Evolutionary conservation across 1,139 yeast species (phyloP).

Genomic region (Taphrina pruni): DNA sequence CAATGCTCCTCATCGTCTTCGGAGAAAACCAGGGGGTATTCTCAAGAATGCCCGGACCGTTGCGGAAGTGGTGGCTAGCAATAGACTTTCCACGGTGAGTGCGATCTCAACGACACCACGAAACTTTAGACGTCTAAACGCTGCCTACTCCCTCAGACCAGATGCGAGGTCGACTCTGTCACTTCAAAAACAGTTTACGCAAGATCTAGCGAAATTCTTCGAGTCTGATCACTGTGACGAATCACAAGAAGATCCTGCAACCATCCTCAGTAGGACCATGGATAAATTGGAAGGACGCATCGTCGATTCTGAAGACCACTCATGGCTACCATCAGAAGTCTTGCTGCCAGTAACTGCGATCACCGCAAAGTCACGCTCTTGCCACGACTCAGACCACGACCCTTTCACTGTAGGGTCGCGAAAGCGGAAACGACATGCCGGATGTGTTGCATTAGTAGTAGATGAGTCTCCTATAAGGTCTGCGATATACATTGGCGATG

Average conservation of each 20-base stretch:
- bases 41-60: slow-evolving; percentile 14
- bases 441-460: background rate
- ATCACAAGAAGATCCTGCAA: slow-evolving; percentile 9
- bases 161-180: background rate
- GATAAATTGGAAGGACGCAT: slow-evolving; percentile 19
- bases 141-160: background rate
- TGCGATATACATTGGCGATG: background rate
- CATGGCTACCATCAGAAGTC: background rate
- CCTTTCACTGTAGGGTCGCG: background rate
- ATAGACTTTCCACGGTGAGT: background rate
- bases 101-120: background rate
- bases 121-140: slow-evolving; percentile 5
- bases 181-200: background rate
- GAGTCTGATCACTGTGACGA: slow-evolving; percentile 12
- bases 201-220: slow-evolving; percentile 6
- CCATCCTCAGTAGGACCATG: slow-evolving; percentile 2
- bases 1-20: slow-evolving; percentile 18
- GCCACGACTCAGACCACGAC: background rate
- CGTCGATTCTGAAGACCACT: background rate
- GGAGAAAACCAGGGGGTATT: slow-evolving; percentile 19
- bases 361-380: background rate
- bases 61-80: slow-evolving; percentile 5
- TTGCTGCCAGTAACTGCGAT: background rate
- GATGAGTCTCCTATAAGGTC: background rate
- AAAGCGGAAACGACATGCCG: slow-evolving; percentile 12